A percentile compares a stretch with the other conserved stretches of the same genome.
These are phyloP conservation scores for Candida pseudocylindracea DNA, from an alignment of 1,139 yeast species.

Conservation along the genomic window DNA sequence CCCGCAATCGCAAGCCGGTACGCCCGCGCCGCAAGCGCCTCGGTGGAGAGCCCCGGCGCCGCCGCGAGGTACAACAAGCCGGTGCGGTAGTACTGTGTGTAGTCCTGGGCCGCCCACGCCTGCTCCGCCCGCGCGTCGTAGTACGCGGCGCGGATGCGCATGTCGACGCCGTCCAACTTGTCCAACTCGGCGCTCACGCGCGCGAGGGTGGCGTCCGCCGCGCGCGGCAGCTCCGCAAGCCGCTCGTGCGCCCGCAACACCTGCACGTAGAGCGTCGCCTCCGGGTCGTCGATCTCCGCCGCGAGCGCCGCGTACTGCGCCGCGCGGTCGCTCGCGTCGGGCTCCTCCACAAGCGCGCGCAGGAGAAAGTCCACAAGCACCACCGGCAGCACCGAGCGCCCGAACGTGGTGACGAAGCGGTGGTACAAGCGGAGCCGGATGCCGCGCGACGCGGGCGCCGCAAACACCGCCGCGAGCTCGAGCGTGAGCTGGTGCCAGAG, in stretches of 20 bases:
- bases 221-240: slow-evolving; percentile 31
- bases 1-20: slow-evolving; percentile 77
- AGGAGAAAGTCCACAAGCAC: slow-evolving; percentile 60
- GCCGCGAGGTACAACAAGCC: slow-evolving; percentile 26
- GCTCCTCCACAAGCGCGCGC: slow-evolving; percentile 21
- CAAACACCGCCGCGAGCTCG: slow-evolving; percentile 37
- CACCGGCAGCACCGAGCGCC: slow-evolving; percentile 54
- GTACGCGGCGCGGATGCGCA: slow-evolving; percentile 60
- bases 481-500: slow-evolving; percentile 61
- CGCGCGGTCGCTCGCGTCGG: slow-evolving; percentile 17
- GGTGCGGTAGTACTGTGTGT: slow-evolving; percentile 56
- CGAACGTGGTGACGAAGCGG: slow-evolving; percentile 44
- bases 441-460: slow-evolving; percentile 13
- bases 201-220: slow-evolving; percentile 53
- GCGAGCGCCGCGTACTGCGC: slow-evolving; percentile 6
- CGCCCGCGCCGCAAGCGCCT: slow-evolving; percentile 26
- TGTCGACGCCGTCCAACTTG: slow-evolving; percentile 27
- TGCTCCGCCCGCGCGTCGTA: slow-evolving; percentile 66
- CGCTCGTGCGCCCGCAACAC: slow-evolving; percentile 63
- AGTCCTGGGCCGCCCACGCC: slow-evolving; percentile 54
- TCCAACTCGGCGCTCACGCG: slow-evolving; percentile 26
- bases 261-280: slow-evolving; percentile 33
- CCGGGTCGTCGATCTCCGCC: slow-evolving; percentile 13
- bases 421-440: slow-evolving; percentile 48
- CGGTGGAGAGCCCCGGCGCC: slow-evolving; percentile 10